Conservation (phyloP, 1,139 yeast species). For the Suhomyces taliae region DNA sequence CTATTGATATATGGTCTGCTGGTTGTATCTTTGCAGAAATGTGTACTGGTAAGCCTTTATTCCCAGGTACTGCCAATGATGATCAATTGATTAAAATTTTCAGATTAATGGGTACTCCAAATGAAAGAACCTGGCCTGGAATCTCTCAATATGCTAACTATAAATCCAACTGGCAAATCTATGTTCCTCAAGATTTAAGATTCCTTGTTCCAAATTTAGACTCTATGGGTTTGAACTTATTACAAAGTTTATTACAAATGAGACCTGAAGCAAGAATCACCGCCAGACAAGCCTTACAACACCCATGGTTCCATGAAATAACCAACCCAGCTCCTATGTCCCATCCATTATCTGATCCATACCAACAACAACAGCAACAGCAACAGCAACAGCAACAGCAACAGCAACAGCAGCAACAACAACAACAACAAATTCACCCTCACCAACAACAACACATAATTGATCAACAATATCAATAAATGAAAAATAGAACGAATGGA, state of each 20-base stretch:
- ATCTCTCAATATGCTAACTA: constrained; percentile 84
- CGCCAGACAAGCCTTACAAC: constrained; percentile 90
- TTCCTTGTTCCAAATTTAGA: constrained; percentile 76
- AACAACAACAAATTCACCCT: constrained; percentile 8
- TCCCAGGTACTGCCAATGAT: constrained; percentile 95
- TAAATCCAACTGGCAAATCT: constrained; percentile 73
- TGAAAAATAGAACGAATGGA: too few relatives aligned
- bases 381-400: constrained; percentile 14
- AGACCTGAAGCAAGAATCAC: constrained; percentile 89
- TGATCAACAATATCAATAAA: constrained; percentile 12
- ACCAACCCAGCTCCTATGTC: constrained; percentile 41
- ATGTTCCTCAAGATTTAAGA: constrained; percentile 82
- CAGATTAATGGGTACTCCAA: constrained; percentile 94
- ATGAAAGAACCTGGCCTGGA: constrained; percentile 95
- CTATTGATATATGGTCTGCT: constrained; percentile 98
- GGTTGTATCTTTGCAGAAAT: constrained; percentile 98
- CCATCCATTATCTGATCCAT: constrained; percentile 40
- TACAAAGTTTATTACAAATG: constrained; percentile 79
- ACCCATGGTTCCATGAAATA: constrained; percentile 93
- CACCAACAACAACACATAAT: constrained; percentile 12
- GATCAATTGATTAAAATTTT: constrained; percentile 89
- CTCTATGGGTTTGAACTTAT: constrained; percentile 73
- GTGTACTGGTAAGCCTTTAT: constrained; percentile 96
- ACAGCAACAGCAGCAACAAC: constrained; percentile 10
- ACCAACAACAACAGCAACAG: constrained; percentile 36